Conservation (phyloP, 1,284 basidiomycete genomes). For the Porogramme epimiltina region DNA sequence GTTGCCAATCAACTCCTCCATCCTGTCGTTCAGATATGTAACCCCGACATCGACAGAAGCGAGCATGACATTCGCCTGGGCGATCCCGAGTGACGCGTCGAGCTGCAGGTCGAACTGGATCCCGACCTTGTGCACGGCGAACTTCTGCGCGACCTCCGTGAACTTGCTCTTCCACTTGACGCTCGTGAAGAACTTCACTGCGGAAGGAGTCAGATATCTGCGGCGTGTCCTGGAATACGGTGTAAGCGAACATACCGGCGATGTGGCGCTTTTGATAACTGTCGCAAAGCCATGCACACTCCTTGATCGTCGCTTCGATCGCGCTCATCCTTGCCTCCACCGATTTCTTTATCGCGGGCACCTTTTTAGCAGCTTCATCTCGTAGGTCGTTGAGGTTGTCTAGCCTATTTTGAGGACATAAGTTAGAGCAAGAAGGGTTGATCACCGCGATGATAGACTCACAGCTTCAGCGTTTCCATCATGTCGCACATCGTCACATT, state of each 20-base stretch:
- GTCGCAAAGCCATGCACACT: conserved; percentile 31
- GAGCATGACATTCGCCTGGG: not conserved
- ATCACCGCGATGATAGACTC: conserved; percentile 11
- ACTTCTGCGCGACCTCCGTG: conserved; percentile 6
- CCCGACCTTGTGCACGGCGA: conserved; percentile 6
- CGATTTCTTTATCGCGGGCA: conserved; percentile 18
- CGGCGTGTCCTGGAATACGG: too few relatives aligned
- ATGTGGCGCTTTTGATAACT: conserved; percentile 30
- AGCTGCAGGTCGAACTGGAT: conserved; percentile 10
- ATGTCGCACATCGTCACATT: conserved; percentile 43
- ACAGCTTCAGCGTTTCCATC: conserved; percentile 44
- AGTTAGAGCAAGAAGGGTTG: too few relatives aligned
- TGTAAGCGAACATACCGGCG: conserved; percentile 20
- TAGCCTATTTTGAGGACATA: too few relatives aligned
- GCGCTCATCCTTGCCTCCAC: conserved; percentile 17
- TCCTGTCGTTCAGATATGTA: not conserved
- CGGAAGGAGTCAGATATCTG: too few relatives aligned
- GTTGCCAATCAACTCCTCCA: conserved; percentile 2
- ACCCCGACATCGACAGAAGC: not conserved
- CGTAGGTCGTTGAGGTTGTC: not conserved
- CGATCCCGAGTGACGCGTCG: conserved; percentile 4
- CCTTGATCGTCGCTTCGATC: conserved; percentile 29
- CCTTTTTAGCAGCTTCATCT: not conserved
- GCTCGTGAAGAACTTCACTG: conserved; percentile 13
- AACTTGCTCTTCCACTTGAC: conserved; percentile 12